Percentiles rank a stretch among this genome's conserved stretches.
Conservation (phyloP, 1,284 basidiomycete genomes). For the Coniophora puteana region DNA sequence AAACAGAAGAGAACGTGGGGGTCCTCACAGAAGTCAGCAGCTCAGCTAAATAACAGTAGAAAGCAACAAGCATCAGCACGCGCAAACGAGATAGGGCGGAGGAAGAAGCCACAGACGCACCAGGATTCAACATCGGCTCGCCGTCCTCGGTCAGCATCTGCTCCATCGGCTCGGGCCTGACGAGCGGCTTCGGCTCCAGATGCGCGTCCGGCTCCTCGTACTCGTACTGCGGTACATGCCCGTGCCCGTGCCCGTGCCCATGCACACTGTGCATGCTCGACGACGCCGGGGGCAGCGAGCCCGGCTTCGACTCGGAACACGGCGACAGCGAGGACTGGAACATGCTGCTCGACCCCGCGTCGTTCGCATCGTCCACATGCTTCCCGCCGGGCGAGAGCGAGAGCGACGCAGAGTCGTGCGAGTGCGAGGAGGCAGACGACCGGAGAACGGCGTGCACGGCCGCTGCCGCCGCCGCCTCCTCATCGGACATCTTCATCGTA, state of each 20-base stretch:
- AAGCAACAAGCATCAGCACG: conserved; percentile 4
- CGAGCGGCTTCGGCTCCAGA: conserved; percentile 10
- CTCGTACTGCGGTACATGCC: background rate
- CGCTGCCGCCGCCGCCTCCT: no score
- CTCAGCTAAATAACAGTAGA: conserved; percentile 42
- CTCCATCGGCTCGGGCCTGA: conserved; percentile 38
- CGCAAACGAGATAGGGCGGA: background rate
- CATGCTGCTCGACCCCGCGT: no score
- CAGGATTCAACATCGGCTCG: conserved; percentile 64
- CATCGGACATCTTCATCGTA: no score
- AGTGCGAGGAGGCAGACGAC: no score
- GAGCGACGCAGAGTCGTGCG: no score
- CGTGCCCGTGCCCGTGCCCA: background rate
- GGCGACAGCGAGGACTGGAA: no score
- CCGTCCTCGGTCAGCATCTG: conserved; percentile 58
- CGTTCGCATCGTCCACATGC: no score
- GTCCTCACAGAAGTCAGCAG: conserved; percentile 56
- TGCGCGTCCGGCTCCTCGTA: background rate
- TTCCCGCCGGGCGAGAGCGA: no score
- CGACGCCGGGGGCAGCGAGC: no score
- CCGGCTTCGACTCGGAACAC: no score
- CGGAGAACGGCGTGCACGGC: no score
- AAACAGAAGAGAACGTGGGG: background rate
- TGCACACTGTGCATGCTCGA: no score
- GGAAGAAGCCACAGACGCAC: conserved; percentile 29